Evolutionary conservation across 2,329 filamentous ascomycete species (phyloP), one percentile per base, ranked within the genome.

Genomic region (Lanzia echinophila): DNA sequence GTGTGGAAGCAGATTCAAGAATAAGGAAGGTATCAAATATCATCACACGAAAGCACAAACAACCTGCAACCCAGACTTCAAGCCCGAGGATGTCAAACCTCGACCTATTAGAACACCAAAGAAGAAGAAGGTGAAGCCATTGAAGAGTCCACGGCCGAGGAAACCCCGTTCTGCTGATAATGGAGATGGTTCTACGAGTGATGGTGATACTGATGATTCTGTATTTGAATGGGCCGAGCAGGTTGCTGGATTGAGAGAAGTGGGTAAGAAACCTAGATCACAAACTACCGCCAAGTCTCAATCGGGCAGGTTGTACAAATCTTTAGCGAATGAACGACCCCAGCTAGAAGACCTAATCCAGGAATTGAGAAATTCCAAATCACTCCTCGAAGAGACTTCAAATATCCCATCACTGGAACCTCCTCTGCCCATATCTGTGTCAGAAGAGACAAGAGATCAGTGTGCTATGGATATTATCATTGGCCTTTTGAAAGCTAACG

Each of bases 11-110:
- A 48, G 60, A 43, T 69, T 64, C 50, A 68, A 67, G 47, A 68
- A 68, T 47, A 54, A 62, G 8, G 62, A 62, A n/a, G 68, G 68
- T 17, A 54, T 69, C 3, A 60, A 66, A 45, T 69, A 69, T 52
- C 68, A 69, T 56, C 32, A 62, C 2, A 61, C 52, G 2, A 65
- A 65, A 48, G 62, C 67, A 7, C 57, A 63, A 22, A 63, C 62
- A 5, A 47, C 59, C 3, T 69, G 68, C 53, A 69, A 69, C 56
- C 68, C 67, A 2, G 59, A 63, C 39, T 64, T 50, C 31, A 57
- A 60, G 20, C 58, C 57, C 6, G 12, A 45, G 33, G 10, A 31
- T 49, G 28, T n/a, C 28, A 53, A 36, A 39, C 38, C 20, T 45
- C 54, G 22, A 43, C 56, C 17, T 24, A 24, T 39, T 52, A 47